These are phyloP conservation scores for Serendipita sp. DNA, from an alignment of 768 basidiomycete genomes.

Conservation along the genomic window DNA sequence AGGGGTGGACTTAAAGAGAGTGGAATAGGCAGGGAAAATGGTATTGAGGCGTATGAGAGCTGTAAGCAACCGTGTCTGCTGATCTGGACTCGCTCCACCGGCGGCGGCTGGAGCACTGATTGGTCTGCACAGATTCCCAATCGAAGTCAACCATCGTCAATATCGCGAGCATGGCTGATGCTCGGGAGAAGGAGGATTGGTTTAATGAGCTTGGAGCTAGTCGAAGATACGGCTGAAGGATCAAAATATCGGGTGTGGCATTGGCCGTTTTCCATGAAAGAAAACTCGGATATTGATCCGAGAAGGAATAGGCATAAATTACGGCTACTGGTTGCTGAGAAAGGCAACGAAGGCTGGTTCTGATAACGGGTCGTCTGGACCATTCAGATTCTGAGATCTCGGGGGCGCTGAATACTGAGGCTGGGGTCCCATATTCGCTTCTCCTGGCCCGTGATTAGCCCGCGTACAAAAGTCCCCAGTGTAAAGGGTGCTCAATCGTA, in stretches of 20 bases:
- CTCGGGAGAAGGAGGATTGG: constrained; percentile 50
- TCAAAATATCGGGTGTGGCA: not conserved
- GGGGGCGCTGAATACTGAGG: no score
- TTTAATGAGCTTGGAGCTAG: constrained; percentile 10
- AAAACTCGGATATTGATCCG: not conserved
- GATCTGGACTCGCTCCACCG: no score
- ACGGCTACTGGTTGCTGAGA: no score
- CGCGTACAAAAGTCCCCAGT: no score
- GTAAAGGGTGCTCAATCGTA: no score
- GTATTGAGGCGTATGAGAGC: constrained; percentile 60
- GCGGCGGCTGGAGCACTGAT: no score
- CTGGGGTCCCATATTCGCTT: not conserved
- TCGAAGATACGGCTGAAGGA: constrained; percentile 3
- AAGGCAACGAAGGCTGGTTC: no score
- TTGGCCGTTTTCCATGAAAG: not conserved
- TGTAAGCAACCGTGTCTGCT: constrained; percentile 31
- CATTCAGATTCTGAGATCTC: not conserved
- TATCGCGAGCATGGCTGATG: constrained; percentile 45
- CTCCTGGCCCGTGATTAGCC: not conserved
- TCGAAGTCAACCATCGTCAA: constrained; percentile 72
- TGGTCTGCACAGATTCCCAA: constrained; percentile 45
- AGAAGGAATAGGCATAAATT: not conserved
- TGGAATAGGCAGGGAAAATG: constrained; percentile 77
- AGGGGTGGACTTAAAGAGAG: constrained; percentile 88
- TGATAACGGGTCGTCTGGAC: not conserved